phyloP scores from a whole-genome alignment of 2,329 filamentous ascomycete genomes.

The Stachybotrys chlorohalonatus region DNA sequence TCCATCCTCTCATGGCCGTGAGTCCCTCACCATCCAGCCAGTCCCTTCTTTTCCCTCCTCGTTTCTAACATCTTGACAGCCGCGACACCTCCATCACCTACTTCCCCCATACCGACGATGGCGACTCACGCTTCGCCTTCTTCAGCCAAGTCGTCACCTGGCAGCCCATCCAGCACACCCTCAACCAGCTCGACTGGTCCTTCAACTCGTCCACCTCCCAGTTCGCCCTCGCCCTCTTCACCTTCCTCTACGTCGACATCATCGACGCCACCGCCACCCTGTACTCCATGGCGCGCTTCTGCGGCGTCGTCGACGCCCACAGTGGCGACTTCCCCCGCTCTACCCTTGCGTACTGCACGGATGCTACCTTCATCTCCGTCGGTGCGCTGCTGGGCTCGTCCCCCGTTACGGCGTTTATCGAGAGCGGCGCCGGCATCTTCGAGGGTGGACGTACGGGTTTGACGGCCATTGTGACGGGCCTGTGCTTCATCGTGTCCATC shows the following conservation, averaged over 20 bases:
- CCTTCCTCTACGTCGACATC: slow-evolving; percentile 72
- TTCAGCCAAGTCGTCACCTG: slow-evolving; percentile 66
- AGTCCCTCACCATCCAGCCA: slow-evolving; percentile 17
- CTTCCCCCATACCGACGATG: slow-evolving; percentile 58
- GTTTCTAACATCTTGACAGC: slow-evolving; percentile 22
- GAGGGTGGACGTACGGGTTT: slow-evolving; percentile 67
- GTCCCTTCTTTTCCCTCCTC: neutral
- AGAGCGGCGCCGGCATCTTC: slow-evolving; percentile 66
- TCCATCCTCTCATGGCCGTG: slow-evolving; percentile 68
- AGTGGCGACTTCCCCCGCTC: slow-evolving; percentile 81
- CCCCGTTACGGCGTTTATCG: slow-evolving; percentile 66
- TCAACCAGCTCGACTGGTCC: slow-evolving; percentile 59
- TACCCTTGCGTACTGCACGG: slow-evolving; percentile 67
- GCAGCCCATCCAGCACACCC: slow-evolving; percentile 56
- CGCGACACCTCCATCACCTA: slow-evolving; percentile 62
- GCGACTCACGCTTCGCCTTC: slow-evolving; percentile 57
- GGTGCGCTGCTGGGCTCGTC: slow-evolving; percentile 61
- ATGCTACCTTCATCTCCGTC: slow-evolving; percentile 63
- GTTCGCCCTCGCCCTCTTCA: slow-evolving; percentile 64
- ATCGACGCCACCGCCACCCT: slow-evolving; percentile 70
- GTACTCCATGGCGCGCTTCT: slow-evolving; percentile 76
- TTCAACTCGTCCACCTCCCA: slow-evolving; percentile 46
- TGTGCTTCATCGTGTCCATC: slow-evolving; percentile 62
- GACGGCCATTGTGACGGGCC: slow-evolving; percentile 58
- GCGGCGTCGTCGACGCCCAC: slow-evolving; percentile 51